phyloP scores from a whole-genome alignment of 345 rosid species.

The Physaria fendleri region DNA sequence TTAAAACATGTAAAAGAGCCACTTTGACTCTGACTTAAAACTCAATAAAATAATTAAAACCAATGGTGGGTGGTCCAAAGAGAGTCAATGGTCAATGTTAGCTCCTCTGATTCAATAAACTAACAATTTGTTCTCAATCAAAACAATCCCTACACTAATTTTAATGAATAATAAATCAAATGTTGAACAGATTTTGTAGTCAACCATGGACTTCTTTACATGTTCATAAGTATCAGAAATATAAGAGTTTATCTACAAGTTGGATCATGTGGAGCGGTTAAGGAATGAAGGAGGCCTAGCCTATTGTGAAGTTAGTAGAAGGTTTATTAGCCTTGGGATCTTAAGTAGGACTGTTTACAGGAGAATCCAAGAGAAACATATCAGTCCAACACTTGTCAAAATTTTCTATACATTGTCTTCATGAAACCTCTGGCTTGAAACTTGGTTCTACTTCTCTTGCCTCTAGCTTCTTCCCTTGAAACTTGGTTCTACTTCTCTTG shows the following conservation, averaged over 20 bases:
- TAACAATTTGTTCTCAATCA: background rate
- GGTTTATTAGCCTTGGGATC: conserved; percentile 52
- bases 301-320: conserved; percentile 57
- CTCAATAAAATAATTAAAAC: background rate
- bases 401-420: conserved; percentile 77
- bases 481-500: conserved; percentile 66
- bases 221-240: background rate
- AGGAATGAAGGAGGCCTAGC: conserved; percentile 67
- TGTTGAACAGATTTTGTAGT: background rate
- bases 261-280: conserved; percentile 25
- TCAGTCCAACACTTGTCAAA: conserved; percentile 87
- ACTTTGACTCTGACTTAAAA: background rate
- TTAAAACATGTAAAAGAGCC: background rate
- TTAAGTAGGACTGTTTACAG: conserved; percentile 67
- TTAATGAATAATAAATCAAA: background rate
- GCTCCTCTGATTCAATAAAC: background rate
- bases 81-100: conserved; percentile 19
- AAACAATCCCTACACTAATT: conserved; percentile 9
- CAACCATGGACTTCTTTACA: background rate
- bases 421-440: conserved; percentile 73
- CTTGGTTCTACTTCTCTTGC: conserved; percentile 74
- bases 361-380: conserved; percentile 70
- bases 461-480: conserved; percentile 85
- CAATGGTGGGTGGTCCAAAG: too few species aligned
- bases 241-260: background rate